phyloP scores from a whole-genome alignment of 306 rosid genomes.

The Cucurbita argyrosperma region DNA sequence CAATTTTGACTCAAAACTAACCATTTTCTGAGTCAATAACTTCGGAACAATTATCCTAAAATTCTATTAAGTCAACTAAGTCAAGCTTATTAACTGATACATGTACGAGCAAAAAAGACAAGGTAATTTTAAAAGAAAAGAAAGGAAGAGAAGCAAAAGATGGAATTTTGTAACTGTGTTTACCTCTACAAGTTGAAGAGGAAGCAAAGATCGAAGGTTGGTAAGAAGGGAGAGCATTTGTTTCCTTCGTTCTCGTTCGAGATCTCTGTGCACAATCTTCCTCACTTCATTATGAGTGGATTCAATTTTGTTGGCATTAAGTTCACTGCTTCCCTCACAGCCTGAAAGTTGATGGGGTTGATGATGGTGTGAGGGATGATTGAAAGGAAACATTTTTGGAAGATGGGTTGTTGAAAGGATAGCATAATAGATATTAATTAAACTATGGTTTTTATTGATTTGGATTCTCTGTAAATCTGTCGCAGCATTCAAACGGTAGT shows the following conservation, averaged over 20 bases:
- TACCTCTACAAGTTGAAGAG: conserved; percentile 14
- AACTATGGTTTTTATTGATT: neutral
- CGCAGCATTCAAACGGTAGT: neutral
- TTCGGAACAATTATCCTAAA: too few relatives aligned
- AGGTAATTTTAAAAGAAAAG: neutral
- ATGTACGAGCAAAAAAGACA: too few relatives aligned
- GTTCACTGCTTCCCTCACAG: neutral
- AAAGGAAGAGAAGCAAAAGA: neutral
- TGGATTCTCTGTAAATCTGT: neutral
- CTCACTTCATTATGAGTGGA: conserved; percentile 7
- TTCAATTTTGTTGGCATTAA: neutral
- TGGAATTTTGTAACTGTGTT: neutral
- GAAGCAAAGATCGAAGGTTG: conserved; percentile 29
- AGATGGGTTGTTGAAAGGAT: neutral
- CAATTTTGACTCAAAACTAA: too few relatives aligned
- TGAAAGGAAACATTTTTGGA: neutral
- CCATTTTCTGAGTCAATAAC: too few relatives aligned
- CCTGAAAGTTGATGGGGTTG: neutral
- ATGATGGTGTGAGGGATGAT: neutral
- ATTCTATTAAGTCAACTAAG: too few relatives aligned
- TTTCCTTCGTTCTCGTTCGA: conserved; percentile 34
- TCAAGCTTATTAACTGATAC: too few relatives aligned
- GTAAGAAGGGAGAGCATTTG: conserved; percentile 9
- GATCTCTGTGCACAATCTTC: conserved; percentile 24
- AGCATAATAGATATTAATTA: neutral